These are phyloP conservation scores for Rutstroemia sp. DNA, from an alignment of 2,329 filamentous ascomycete genomes.

Conservation along the genomic window DNA sequence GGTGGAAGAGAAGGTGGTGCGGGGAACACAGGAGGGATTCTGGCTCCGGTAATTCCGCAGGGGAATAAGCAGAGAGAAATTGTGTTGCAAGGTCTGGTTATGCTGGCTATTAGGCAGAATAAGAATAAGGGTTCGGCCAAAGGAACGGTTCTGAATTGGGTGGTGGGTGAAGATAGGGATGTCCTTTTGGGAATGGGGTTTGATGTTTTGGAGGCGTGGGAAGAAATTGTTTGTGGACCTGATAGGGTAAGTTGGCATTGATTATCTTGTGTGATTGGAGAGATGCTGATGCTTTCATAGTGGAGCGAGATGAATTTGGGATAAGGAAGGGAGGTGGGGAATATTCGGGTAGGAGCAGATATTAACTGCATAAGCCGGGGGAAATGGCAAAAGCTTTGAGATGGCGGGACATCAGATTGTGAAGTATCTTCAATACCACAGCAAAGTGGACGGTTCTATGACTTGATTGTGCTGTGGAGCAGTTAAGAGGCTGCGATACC, in stretches of 20 bases:
- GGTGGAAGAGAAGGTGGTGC: slow-evolving; percentile 14
- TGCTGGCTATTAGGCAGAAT: slow-evolving; percentile 59
- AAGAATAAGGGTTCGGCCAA: slow-evolving; percentile 55
- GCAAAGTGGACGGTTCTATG: too few species aligned
- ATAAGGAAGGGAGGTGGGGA: neutral
- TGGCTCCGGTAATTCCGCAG: slow-evolving; percentile 54
- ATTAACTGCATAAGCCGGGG: too few species aligned
- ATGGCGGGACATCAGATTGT: too few species aligned
- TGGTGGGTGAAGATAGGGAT: slow-evolving; percentile 38
- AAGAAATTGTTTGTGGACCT: slow-evolving; percentile 64
- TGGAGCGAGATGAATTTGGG: slow-evolving; percentile 13
- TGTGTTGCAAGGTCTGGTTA: slow-evolving; percentile 55
- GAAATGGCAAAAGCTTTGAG: too few species aligned
- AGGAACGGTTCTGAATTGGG: slow-evolving; percentile 43
- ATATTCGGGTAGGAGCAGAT: too few species aligned
- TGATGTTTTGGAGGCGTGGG: slow-evolving; percentile 68
- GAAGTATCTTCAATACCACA: too few species aligned
- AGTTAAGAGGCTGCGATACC: too few species aligned
- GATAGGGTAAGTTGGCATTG: slow-evolving; percentile 38
- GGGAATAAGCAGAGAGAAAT: slow-evolving; percentile 55
- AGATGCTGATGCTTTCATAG: neutral
- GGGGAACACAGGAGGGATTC: slow-evolving; percentile 52
- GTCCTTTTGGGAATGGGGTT: slow-evolving; percentile 75
- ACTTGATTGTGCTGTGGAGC: too few species aligned
- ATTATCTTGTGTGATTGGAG: neutral